phyloP scores from a whole-genome alignment of 768 basidiomycete genomes.

The Tulasnella sp. region DNA sequence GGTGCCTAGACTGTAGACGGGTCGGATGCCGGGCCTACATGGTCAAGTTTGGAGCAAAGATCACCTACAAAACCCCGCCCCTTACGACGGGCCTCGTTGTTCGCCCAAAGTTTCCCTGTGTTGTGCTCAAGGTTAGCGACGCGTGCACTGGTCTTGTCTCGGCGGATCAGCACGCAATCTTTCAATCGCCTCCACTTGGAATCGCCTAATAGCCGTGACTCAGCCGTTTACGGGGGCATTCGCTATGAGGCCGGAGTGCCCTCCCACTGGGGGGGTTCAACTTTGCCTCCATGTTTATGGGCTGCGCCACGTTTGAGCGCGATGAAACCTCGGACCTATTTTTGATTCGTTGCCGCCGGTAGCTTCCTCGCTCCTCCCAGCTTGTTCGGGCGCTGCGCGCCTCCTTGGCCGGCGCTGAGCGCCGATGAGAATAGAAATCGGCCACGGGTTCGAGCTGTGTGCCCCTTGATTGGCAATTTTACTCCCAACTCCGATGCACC shows the following conservation, averaged over 20 bases:
- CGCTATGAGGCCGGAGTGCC: not conserved
- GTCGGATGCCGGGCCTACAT: not conserved
- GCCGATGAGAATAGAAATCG: not conserved
- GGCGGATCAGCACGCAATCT: not conserved
- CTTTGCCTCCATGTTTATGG: not conserved
- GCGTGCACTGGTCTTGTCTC: not conserved
- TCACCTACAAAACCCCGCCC: not conserved
- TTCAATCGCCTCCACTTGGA: not conserved
- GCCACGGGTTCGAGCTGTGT: not conserved
- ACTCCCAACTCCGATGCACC: not conserved
- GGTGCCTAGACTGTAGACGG: not conserved
- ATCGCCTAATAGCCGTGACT: not conserved
- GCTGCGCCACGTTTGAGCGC: not conserved
- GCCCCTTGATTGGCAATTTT: not conserved
- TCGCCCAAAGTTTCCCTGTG: not conserved
- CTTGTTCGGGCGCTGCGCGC: not conserved
- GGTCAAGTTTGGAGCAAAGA: not conserved
- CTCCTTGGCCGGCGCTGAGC: not conserved
- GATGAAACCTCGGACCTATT: not conserved
- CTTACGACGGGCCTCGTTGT: not conserved
- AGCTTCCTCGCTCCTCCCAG: not conserved
- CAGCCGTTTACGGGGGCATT: not conserved
- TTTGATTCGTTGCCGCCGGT: not conserved
- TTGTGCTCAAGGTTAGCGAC: not conserved
- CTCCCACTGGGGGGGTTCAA: not conserved